A percentile compares a stretch with the other conserved stretches of the same genome.
Conservation (phyloP, 2,329 filamentous ascomycete species). For the Botrytis fabae region DNA sequence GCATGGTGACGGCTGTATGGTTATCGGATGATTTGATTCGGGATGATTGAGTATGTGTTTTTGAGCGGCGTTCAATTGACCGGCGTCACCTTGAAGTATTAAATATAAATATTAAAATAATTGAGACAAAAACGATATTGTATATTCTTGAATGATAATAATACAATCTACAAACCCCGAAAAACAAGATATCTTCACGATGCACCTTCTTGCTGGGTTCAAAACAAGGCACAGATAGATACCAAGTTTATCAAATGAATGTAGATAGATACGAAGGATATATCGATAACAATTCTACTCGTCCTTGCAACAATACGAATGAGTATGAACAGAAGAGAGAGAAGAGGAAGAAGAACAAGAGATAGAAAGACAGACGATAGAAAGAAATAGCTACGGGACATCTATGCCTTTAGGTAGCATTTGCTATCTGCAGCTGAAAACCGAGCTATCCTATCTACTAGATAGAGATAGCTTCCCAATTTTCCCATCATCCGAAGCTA, state of each 20-base stretch:
- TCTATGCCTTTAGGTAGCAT: not conserved
- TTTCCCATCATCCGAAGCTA: not conserved
- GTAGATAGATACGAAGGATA: not conserved
- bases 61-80: not conserved
- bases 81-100: not conserved
- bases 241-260: not conserved
- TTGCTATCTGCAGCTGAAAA: not conserved
- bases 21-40: not conserved
- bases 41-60: not conserved
- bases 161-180: not conserved
- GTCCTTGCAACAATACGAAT: not conserved
- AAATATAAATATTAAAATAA: not conserved
- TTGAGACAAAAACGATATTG: not conserved
- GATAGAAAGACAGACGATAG: not conserved
- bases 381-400: not conserved
- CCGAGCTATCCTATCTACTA: not conserved
- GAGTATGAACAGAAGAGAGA: not conserved
- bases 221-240: conserved; percentile 18
- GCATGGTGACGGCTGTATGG: conserved; percentile 23
- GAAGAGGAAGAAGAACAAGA: not conserved
- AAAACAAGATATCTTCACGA: conserved; percentile 3
- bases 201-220: conserved; percentile 18
- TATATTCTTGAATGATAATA: not conserved
- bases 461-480: not conserved
- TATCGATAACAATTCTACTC: not conserved